Base-by-base conservation (phyloP, 164 flowering plant genomes). In the Liriodendron chinense region DNA sequence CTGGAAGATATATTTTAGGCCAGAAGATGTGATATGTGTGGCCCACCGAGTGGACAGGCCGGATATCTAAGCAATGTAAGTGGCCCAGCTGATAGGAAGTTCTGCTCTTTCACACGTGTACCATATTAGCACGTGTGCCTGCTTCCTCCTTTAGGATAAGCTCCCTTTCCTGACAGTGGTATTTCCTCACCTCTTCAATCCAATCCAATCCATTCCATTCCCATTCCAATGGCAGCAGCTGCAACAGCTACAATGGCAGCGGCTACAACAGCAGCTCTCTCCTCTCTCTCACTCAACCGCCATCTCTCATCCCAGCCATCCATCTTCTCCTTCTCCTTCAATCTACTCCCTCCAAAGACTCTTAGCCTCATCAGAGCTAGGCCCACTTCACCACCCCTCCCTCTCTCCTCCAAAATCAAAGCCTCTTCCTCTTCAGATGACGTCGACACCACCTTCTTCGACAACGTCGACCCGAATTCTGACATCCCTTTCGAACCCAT, bases 391-490 rank as follows among this genome's bases (percentile, higher is more conserved):
- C 69, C 34, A 78, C 10, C 53, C 76, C 47, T 56, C 70, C 65
- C 72, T 49, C 67, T 67, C 67, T 71, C 47, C 77, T 63, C 76
- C 3, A 79, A 65, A 47, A 68, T 71, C 57, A 57, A 64, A 70
- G n/a, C 2, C 67, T 65, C 63, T 12, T 50, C 78, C 79, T 72
- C 74, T 20, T 22, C 88, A 68, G 20, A 62, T 50, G 89, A 89
- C 81, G 47, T 56, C 20, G 97, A 91, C 26, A 89, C 94, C 70
- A 66, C 77, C 72, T 87, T 87, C 89, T 85, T 86, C 85, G 89
- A 87, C 74, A 65, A 78, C 64, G 47, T 34, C 23, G 74, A 85
- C 86, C 87, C 89, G 9, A 89, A 90, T 9, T 89, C 72, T 1
- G 89, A 87, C 3, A 28, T 74, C 69, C 68, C 75, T 8, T 86